Percentiles rank a stretch among this genome's conserved stretches.
These are phyloP conservation scores for Inosperma sp. DNA, from an alignment of 768 basidiomycete genomes.

Conservation along the genomic window DNA sequence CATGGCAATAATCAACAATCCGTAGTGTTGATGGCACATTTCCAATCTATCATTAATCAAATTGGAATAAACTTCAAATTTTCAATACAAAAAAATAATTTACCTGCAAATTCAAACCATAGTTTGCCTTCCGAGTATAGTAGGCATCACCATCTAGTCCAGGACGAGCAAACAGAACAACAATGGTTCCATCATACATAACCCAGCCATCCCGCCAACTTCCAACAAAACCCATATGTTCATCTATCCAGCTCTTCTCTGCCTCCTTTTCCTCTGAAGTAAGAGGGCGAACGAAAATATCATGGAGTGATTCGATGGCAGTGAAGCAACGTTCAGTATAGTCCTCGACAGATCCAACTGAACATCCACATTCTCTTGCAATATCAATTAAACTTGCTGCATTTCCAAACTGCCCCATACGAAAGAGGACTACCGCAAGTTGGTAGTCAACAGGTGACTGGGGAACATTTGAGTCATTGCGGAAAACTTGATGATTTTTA, in stretches of 20 bases:
- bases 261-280: slow-evolving; percentile 32
- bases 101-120: too few relatives aligned
- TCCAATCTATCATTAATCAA: too few relatives aligned
- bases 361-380: slow-evolving; percentile 23
- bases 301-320: slow-evolving; percentile 30
- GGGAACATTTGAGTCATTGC: slow-evolving; percentile 22
- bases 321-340: slow-evolving; percentile 27
- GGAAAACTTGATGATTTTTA: slow-evolving; percentile 25
- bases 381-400: slow-evolving; percentile 27
- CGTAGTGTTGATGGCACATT: too few relatives aligned
- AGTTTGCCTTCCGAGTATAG: too few relatives aligned
- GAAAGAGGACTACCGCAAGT: slow-evolving; percentile 27
- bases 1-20: too few relatives aligned
- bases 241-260: slow-evolving; percentile 34
- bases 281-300: slow-evolving; percentile 26
- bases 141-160: too few relatives aligned
- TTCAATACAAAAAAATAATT: too few relatives aligned
- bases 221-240: slow-evolving; percentile 27
- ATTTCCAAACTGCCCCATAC: slow-evolving; percentile 29
- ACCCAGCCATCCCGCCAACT: slow-evolving; percentile 33
- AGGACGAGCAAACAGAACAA: too few relatives aligned
- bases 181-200: too few relatives aligned
- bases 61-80: too few relatives aligned
- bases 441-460: slow-evolving; percentile 29
- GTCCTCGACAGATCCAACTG: slow-evolving; percentile 27